Conservation (phyloP, 768 basidiomycete species). For the Amanita jacksonii region DNA sequence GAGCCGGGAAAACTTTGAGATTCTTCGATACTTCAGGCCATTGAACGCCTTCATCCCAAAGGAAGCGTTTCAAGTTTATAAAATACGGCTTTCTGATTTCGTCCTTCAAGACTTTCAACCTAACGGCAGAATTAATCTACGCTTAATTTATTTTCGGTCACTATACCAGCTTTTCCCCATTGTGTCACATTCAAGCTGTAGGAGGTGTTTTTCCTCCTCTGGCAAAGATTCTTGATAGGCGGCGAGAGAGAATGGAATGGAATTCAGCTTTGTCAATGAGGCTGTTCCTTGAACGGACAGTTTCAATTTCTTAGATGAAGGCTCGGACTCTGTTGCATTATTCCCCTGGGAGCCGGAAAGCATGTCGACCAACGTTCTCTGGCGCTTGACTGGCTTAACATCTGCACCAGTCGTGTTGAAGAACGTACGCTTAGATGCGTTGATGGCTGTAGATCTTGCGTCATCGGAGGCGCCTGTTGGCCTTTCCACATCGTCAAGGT, state of each 20-base stretch:
- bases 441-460: background rate
- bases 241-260: slow-evolving; percentile 58
- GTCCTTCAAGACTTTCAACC: slow-evolving; percentile 66
- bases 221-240: slow-evolving; percentile 43
- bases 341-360: slow-evolving; percentile 28
- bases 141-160: background rate
- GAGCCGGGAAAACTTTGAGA: slow-evolving; percentile 67
- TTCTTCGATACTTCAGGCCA: slow-evolving; percentile 35
- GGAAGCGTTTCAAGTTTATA: slow-evolving; percentile 55
- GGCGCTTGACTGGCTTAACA: slow-evolving; percentile 32
- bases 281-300: slow-evolving; percentile 7
- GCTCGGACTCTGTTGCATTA: slow-evolving; percentile 15
- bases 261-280: slow-evolving; percentile 36
- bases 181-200: slow-evolving; percentile 61
- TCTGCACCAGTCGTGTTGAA: background rate
- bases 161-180: slow-evolving; percentile 66
- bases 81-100: slow-evolving; percentile 77
- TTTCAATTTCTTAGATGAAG: slow-evolving; percentile 40
- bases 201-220: slow-evolving; percentile 46
- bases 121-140: slow-evolving; percentile 17
- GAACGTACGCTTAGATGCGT: background rate
- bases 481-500: slow-evolving; percentile 36
- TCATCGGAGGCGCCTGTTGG: background rate
- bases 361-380: slow-evolving; percentile 62
- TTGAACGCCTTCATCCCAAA: slow-evolving; percentile 55